Conservation (phyloP, 495 filamentous ascomycete species). For the Penicillium arizonense region DNA sequence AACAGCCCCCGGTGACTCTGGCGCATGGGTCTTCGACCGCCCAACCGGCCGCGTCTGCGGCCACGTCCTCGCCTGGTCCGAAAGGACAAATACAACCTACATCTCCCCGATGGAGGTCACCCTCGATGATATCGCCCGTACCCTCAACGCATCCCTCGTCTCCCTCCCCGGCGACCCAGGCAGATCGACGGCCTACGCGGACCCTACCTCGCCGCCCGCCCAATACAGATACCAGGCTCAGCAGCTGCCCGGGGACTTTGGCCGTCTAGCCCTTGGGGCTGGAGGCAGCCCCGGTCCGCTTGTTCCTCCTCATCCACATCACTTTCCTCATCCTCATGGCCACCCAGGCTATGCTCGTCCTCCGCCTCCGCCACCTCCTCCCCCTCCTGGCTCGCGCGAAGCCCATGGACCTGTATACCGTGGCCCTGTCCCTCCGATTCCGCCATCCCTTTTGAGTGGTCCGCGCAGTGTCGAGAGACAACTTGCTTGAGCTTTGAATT, state of each 20-base stretch:
- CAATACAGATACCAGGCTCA: slow-evolving; percentile 24
- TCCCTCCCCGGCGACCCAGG: slow-evolving; percentile 37
- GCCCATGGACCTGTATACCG: slow-evolving; percentile 14
- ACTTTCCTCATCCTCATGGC: slow-evolving; percentile 4
- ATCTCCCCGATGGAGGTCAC: slow-evolving; percentile 94
- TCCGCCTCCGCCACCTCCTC: slow-evolving; percentile 20
- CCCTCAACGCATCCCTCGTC: slow-evolving; percentile 52
- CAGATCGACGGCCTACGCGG: slow-evolving; percentile 24
- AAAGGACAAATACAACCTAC: slow-evolving; percentile 72
- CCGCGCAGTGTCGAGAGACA: slow-evolving; percentile 42
- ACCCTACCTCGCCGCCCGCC: slow-evolving; percentile 7
- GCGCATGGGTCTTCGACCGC: slow-evolving; percentile 90
- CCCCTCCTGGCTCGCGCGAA: slow-evolving; percentile 20
- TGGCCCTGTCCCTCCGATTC: slow-evolving; percentile 25
- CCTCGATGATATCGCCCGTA: slow-evolving; percentile 78
- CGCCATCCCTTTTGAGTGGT: slow-evolving; percentile 31
- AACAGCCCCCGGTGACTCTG: slow-evolving; percentile 80
- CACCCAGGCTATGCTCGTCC: slow-evolving; percentile 11
- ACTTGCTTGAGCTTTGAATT: slow-evolving; percentile 27
- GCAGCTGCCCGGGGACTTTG: slow-evolving; percentile 38
- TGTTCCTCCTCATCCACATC: slow-evolving; percentile 12
- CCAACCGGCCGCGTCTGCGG: slow-evolving; percentile 77
- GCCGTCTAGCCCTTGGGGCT: slow-evolving; percentile 15
- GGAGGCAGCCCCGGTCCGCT: slow-evolving; percentile 6
- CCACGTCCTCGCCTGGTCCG: slow-evolving; percentile 85